A percentile compares a stretch with the other conserved stretches of the same genome.
Evolutionary conservation across 345 rosid genomes (phyloP).

Genomic region (Gossypium raimondii): DNA sequence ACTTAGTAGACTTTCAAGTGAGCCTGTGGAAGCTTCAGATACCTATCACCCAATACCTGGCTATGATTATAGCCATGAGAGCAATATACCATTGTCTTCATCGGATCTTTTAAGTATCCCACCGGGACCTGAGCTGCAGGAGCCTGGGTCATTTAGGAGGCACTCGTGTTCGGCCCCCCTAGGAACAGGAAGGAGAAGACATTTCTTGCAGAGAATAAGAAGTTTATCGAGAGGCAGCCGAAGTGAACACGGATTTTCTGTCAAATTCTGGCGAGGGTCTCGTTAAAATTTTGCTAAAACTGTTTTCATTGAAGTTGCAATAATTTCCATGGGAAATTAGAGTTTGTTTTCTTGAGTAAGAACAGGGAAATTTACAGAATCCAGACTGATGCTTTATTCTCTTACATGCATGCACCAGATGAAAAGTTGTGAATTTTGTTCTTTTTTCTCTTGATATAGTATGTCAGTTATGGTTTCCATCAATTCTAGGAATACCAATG

Average conservation of each 20-base stretch:
- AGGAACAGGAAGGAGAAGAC: conserved; percentile 34
- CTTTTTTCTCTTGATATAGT: not conserved
- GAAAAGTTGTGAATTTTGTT: not conserved
- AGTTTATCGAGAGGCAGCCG: conserved; percentile 48
- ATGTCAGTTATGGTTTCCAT: not conserved
- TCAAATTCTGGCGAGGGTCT: conserved; percentile 36
- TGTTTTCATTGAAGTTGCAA: not conserved
- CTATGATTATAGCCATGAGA: not conserved
- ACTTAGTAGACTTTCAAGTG: conserved; percentile 24
- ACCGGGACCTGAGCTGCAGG: not conserved
- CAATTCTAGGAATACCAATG: not conserved
- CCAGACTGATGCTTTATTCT: too few relatives aligned
- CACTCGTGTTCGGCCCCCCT: conserved; percentile 38
- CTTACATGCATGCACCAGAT: too few relatives aligned
- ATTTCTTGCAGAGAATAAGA: conserved; percentile 50
- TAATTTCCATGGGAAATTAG: not conserved
- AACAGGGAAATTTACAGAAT: too few relatives aligned
- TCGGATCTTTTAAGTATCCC: not conserved
- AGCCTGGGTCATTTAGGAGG: not conserved
- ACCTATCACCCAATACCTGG: not conserved
- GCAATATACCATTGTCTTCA: not conserved
- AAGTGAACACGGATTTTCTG: conserved; percentile 46
- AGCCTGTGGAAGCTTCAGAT: conserved; percentile 25
- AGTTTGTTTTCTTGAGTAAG: not conserved
- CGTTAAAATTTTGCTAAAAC: conserved; percentile 11